Evolutionary conservation across 495 filamentous ascomycete genomes (phyloP), one percentile per base, ranked within the genome.

Genomic region (Xeromyces bisporus): DNA sequence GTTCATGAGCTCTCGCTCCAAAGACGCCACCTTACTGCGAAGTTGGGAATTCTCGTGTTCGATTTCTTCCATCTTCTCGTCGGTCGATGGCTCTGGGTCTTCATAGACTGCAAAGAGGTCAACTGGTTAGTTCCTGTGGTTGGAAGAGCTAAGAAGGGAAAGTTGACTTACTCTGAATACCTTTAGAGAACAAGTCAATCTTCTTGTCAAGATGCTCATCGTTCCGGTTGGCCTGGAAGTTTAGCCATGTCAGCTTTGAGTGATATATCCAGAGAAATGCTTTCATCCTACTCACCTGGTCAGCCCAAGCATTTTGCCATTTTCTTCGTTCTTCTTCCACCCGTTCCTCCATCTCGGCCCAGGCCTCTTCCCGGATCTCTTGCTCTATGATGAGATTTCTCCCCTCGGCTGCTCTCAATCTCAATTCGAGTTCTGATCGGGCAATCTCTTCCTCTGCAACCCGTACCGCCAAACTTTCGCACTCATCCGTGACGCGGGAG

Each of bases 151-250:
- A 35, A 10, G 10, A n/a, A 7, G 2, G 29, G n/a, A 23, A 6
- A 17, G 20, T 28, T 33, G 32, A 41, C 53, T 46, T 48, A 64
- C 62, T 64, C 39, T 67, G 66, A 23, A 87, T 75, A 10, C 71
- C 69, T 23, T 76, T 64, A 28, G 77, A 73, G 29, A 93, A 59
- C 14, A 94, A 70, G 44, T 94, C 89, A 7, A 94, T 65, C 56
- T 97, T 97, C 40, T 70, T 67, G 49, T 94, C 85, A 35, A 91
- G 63, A 53, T 89, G 84, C 48, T 82, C 82, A 24, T 92, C 81
- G 21, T 68, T 62, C 23, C 60, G 60, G 23, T 67, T 73, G 33
- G 55, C 44, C 60, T 65, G 33, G 10, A n/a, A n/a, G 20, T 31
- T n/a, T n/a, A 13, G 29, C n/a, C n/a, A n/a, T n/a, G n/a, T 55